Evolutionary conservation across 129 eudicot genomes (phyloP).

Genomic region (Solidago caesia): DNA sequence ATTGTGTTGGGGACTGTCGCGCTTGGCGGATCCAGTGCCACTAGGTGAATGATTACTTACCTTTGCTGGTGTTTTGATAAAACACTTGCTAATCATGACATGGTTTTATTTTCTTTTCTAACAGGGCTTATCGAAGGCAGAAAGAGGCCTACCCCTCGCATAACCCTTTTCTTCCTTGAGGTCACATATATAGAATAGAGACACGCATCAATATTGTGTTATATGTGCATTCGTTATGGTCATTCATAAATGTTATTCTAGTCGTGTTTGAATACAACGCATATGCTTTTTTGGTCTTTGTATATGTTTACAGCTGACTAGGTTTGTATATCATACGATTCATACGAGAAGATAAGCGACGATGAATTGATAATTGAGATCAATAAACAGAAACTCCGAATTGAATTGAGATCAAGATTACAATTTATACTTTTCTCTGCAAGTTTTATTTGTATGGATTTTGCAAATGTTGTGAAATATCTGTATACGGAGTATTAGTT

Average conservation of each 20-base stretch:
- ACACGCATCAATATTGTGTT: not conserved
- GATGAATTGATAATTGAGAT: no score
- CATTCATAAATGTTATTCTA: not conserved
- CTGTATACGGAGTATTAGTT: no score
- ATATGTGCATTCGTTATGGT: not conserved
- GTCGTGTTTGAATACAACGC: not conserved
- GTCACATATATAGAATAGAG: not conserved
- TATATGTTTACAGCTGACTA: conserved; percentile 9
- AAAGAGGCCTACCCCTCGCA: conserved; percentile 65
- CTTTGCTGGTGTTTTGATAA: not conserved
- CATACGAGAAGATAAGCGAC: no score
- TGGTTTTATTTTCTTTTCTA: conserved; percentile 2
- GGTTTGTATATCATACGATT: not conserved
- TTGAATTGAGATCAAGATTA: no score
- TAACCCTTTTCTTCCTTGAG: conserved; percentile 69
- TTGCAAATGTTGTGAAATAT: not conserved
- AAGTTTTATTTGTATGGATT: not conserved
- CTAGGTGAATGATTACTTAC: conserved; percentile 44
- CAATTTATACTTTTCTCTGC: no score
- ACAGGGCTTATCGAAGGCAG: conserved; percentile 73
- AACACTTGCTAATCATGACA: not conserved
- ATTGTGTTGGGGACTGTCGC: conserved; percentile 67
- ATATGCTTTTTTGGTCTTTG: conserved; percentile 12
- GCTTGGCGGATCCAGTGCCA: conserved; percentile 75
- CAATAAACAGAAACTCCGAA: no score